phyloP scores from a whole-genome alignment of 768 basidiomycete species.

The Sporobolomyces pararoseus region DNA sequence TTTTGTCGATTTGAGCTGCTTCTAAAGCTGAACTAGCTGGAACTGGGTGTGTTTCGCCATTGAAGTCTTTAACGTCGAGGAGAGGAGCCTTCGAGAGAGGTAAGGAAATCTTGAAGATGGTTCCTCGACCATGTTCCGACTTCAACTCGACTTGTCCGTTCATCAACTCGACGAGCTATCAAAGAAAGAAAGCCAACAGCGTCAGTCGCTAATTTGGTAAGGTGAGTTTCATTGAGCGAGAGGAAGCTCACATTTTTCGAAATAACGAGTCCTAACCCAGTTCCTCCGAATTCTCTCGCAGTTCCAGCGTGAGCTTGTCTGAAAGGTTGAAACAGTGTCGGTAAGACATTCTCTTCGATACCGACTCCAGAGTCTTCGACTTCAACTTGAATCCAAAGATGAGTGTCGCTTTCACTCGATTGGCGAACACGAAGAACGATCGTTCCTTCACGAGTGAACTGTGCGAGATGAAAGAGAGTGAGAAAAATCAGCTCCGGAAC shows the following conservation, averaged over 20 bases:
- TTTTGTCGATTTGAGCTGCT: background rate
- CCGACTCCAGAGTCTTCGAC: conserved; percentile 42
- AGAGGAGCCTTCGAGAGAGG: conserved; percentile 25
- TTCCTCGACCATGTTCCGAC: conserved; percentile 14
- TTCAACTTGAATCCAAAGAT: conserved; percentile 16
- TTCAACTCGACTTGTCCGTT: conserved; percentile 21
- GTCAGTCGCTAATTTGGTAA: too few species aligned
- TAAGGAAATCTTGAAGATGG: conserved; percentile 24
- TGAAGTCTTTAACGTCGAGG: background rate
- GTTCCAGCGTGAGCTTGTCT: conserved; percentile 36
- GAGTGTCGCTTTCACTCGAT: conserved; percentile 18
- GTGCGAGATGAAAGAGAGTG: background rate
- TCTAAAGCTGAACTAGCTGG: background rate
- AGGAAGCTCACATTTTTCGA: conserved; percentile 20
- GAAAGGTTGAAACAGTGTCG: conserved; percentile 42
- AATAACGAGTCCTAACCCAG: conserved; percentile 36
- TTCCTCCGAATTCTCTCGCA: conserved; percentile 33
- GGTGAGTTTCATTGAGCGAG: too few species aligned
- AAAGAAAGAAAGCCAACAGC: background rate
- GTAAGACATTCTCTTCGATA: conserved; percentile 29
- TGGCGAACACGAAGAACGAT: conserved; percentile 32
- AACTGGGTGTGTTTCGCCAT: background rate
- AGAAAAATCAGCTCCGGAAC: too few species aligned
- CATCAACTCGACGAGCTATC: conserved; percentile 42
- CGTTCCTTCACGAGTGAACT: conserved; percentile 2